Base-by-base conservation (phyloP, 306 rosid species). In the Carpinus fangiana region DNA sequence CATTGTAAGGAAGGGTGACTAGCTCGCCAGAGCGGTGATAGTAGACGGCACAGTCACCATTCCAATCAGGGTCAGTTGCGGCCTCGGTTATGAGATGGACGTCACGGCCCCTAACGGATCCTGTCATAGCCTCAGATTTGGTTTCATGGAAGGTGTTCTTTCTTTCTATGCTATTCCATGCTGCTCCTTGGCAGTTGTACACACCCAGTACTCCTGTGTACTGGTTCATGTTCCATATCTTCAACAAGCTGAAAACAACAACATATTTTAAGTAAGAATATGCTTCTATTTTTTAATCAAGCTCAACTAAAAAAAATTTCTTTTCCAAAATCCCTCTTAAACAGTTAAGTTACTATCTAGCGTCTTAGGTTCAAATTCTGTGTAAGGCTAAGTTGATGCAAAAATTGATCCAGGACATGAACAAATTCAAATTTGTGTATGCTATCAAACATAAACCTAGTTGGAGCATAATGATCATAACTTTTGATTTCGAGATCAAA, bases 181-280 rank as follows among this genome's bases (percentile, higher is more conserved):
- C 99, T 0, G 99, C 99, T 1, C 99, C 99, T 81, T 95, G 99
- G 74, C 99, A 93, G 61, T 95, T 95, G 71, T 92, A 95, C 23
- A 93, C 87, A 2, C 99, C 99, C 1, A 95, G 3, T 3, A 95
- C 94, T 5, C 98, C 99, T 0, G 92, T 90, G 81, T 50, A 82
- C 82, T 86, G 87, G 79, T 93, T 95, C 97, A 92, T 90, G 85
- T 93, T 95, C 99, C 99, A 95, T 85, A 95, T 93, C 88, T 93
- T 95, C 74, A 95, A 82, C 82, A 95, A 64, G 85, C 94, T 90
- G 85, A 45, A 65, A 41, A 28, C 2, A 57, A 57, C 60, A 48
- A 48, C 52, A 48, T 12, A 12, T 48, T 48, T 41, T 1, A 48
- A 12, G 12, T 7, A 48, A 48, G 14, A 48, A 48, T 10, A 9